phyloP scores from a whole-genome alignment of 768 basidiomycete genomes.

The Tephrocybe sp. region DNA sequence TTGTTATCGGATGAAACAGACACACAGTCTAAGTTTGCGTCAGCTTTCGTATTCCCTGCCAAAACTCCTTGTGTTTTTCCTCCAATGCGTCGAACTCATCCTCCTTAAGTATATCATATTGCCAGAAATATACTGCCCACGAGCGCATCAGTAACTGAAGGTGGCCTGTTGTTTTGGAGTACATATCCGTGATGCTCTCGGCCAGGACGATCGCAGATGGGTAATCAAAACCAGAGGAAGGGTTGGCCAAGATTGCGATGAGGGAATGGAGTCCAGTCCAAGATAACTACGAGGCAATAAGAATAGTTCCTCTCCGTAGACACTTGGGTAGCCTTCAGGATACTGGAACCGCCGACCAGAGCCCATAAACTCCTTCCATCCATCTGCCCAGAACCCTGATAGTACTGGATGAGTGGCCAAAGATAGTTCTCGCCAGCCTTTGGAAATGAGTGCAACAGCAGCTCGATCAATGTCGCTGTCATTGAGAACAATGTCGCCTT shows the following conservation, averaged over 20 bases:
- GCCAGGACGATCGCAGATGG: background rate
- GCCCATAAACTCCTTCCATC: background rate
- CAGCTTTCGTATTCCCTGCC: no score
- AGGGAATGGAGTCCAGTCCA: background rate
- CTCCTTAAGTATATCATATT: background rate
- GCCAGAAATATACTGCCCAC: background rate
- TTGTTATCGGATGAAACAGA: no score
- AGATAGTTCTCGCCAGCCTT: conserved; percentile 1
- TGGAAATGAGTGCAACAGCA: background rate
- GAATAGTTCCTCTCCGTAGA: background rate
- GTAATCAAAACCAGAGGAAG: background rate
- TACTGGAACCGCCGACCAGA: background rate
- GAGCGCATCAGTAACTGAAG: background rate
- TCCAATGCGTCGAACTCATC: background rate
- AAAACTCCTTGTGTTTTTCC: background rate
- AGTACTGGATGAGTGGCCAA: background rate
- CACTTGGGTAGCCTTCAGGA: background rate
- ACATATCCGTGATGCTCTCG: background rate
- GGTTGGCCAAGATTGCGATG: background rate
- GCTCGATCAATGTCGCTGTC: background rate
- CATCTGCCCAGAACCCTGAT: background rate
- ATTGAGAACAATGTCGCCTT: background rate
- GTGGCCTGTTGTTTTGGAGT: background rate
- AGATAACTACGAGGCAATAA: conserved; percentile 1
- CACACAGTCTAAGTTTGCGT: no score